Evolutionary conservation across 176 grass and related monocot genomes (phyloP), one percentile per base, ranked within the genome.

Genomic region (Raddia guianensis): DNA sequence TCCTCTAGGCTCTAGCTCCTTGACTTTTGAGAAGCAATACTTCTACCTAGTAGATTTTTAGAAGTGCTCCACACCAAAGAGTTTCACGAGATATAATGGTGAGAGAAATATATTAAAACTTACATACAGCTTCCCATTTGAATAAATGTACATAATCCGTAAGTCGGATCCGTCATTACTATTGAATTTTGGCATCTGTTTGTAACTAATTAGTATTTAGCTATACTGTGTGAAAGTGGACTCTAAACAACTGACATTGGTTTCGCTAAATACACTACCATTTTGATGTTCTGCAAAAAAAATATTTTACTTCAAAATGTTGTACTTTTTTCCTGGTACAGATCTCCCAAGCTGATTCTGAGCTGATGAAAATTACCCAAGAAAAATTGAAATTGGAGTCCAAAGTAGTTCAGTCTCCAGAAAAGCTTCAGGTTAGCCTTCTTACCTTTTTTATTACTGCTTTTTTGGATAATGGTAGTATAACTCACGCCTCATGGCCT

Each of bases 321-420:
- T 83, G 7, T 33, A 55, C 34, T 63, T 44, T 85, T 86, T 70
- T 57, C 19, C 35, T 27, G 40, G 49, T 84, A 62, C 84, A 91
- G 91, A 88, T 97, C 10, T 78, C 87, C 18, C 74, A 93, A 86
- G 84, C 72, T 63, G 86, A 93, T 90, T 93, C 91, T 68, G 70
- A 89, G 20, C 84, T 93, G 78, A n/a, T 88, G 75, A 94, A 91
- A 66, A 69, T 87, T 80, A 87, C 67, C 2, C 86, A 91, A 91
- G 92, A 98, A 84, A 94, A 94, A 61, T 74, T 84, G 42, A 91
- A 85, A 49, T 67, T 92, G 49, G 71, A 65, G 42, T 87, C 90
- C 70, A 88, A 93, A 81, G 62, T 98, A 75, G 95, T 98, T 19
- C 81, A 91, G 46, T 94, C 95, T 5, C 95, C 95, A n/a, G 95